Conservation (phyloP, 2,329 filamentous ascomycete genomes). For the Helicocarpus griseus region DNA sequence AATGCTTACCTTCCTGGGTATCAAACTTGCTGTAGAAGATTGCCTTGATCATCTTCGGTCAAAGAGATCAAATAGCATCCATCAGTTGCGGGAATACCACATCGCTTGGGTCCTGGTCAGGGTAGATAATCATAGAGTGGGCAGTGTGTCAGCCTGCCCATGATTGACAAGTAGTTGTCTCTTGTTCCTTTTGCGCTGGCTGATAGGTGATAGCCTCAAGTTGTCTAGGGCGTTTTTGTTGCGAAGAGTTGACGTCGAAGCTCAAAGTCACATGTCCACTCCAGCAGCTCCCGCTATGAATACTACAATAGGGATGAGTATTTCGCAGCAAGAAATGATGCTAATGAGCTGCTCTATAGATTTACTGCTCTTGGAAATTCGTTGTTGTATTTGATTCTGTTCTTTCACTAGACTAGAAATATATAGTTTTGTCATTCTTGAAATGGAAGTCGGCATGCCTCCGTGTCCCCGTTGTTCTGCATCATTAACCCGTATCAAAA, state of each 20-base stretch:
- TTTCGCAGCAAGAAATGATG: not conserved
- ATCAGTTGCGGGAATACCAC: not conserved
- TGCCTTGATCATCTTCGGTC: conserved; percentile 47
- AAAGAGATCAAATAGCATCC: not conserved
- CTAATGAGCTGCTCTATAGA: not conserved
- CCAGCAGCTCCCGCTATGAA: not conserved
- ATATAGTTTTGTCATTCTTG: not conserved
- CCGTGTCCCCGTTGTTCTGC: no score
- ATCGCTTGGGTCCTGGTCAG: not conserved
- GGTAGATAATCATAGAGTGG: not conserved
- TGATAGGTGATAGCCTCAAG: not conserved
- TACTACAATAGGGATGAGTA: not conserved
- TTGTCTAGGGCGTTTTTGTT: not conserved
- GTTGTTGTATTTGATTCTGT: no score
- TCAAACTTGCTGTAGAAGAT: conserved; percentile 61
- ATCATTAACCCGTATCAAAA: not conserved
- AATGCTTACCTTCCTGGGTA: conserved; percentile 45
- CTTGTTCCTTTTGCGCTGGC: not conserved
- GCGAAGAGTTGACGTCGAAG: not conserved
- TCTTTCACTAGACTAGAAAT: not conserved
- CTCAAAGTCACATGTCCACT: not conserved
- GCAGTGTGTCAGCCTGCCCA: not conserved
- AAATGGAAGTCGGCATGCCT: not conserved
- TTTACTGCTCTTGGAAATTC: not conserved
- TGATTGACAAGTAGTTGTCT: not conserved